Conservation (phyloP, 441 rosid species). For the Geranium incanum region DNA sequence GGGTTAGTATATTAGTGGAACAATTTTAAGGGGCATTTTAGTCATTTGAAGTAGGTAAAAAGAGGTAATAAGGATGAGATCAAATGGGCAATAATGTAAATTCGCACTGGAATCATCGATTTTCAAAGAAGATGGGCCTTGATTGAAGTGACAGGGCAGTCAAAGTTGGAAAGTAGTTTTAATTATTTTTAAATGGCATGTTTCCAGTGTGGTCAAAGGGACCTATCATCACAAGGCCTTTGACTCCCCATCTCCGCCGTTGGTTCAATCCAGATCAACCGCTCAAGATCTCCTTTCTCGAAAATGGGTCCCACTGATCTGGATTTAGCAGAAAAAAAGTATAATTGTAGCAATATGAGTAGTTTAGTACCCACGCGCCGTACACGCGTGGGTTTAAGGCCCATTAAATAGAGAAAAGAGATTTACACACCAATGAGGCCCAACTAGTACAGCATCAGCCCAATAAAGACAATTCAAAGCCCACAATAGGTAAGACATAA, state of each 20-base stretch:
- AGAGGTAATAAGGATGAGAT: not conserved
- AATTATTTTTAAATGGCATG: slow-evolving; percentile 13
- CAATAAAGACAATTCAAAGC: too few species aligned
- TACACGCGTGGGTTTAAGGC: not conserved
- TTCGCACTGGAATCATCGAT: slow-evolving; percentile 16
- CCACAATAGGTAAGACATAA: too few species aligned
- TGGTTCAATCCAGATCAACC: not conserved
- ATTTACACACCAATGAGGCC: too few species aligned
- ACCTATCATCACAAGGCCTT: not conserved
- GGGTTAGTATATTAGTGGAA: too few species aligned
- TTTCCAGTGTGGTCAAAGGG: slow-evolving; percentile 17
- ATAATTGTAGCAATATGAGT: not conserved
- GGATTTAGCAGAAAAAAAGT: not conserved
- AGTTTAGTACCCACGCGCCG: not conserved
- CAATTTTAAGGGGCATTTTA: not conserved
- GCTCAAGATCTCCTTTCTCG: not conserved
- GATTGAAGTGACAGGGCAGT: slow-evolving; percentile 47
- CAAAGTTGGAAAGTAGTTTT: slow-evolving; percentile 41
- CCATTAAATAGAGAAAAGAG: too few species aligned
- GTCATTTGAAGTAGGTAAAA: not conserved
- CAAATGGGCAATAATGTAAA: slow-evolving; percentile 24
- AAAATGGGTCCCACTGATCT: slow-evolving; percentile 3
- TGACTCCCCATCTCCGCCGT: not conserved
- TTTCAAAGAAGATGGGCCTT: slow-evolving; percentile 46
- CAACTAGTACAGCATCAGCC: too few species aligned